Base-by-base conservation (phyloP, 148 eudicot genomes). In the Vaccinium corymbosum region DNA sequence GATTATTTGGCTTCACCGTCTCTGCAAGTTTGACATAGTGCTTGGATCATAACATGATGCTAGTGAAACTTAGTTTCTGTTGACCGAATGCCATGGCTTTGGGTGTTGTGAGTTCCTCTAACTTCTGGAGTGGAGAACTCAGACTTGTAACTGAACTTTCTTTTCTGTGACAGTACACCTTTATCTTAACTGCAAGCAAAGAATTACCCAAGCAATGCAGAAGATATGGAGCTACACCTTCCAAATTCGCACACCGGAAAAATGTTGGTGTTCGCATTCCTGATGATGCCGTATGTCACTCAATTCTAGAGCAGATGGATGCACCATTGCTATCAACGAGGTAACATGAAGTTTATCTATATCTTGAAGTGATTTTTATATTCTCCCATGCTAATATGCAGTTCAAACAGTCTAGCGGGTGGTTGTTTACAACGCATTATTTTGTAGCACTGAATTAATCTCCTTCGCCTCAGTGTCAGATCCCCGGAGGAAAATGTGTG, bases 251-350 rank as follows among this genome's bases (percentile, higher is more conserved):
- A 66, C 81, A 93, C 64, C 89, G 91, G 88, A 94, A 89, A 90
- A 94, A 86, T 85, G 91, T 95, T 22, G 98, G 98, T 53, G 91
- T 94, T 52, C 98, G 98, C 72, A 91, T 95, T 52, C 98, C 98
- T 76, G 95, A 93, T 87, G 98, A 95, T 94, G 89, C 92, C 84
- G 90, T 95, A 46, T 91, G 96, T 82, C 90, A 76, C 87, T 93
- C 91, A 27, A 90, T 95, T 86, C 84, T 95, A 83, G 93, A 94
- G 83, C 90, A 91, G 89, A 84, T 90, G 92, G 93, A 82, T 80
- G 89, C 91, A 35, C 98, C 98, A 82, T 86, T 95, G 74, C 81
- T 95, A 85, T 94, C 98, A 29, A 95, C 98, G 74, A 95, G 98
- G 98, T 94, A 83, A 12, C 46, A 29, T 59, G 71, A 52, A 51